Evolutionary conservation across 257 asterid genomes (phyloP), one percentile per base, ranked within the genome.

Genomic region (Nicotiana undulata): DNA sequence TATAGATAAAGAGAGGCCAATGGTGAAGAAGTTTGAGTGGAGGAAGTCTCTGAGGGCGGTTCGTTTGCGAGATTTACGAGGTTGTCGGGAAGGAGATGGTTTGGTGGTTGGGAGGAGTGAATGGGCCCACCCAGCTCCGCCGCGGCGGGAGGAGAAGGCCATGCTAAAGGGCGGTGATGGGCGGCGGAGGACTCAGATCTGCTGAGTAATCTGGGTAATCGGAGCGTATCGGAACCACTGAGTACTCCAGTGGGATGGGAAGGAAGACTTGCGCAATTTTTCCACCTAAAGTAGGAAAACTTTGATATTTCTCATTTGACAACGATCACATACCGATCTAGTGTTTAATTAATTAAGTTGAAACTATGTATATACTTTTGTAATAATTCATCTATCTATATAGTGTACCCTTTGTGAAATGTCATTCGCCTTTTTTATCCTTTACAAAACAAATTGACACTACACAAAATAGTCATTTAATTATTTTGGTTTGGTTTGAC

Each of bases 101-200:
- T 88, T 90, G 72, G 83, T 9, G 72, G 86, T 52, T 31, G 97
- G 98, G 78, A 93, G 98, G 80, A 92, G 86, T 28, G 94, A 88
- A 22, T 86, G 93, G 59, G 90, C 85, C 98, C 98, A 91, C 53
- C 93, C 92, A 29, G 91, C 93, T 85, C 90, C 93, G 80, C 89
- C 90, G 63, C 99, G 98, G 74, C 99, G 97, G 89, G 90, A 80
- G 89, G 98, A 92, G 86, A 89, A 93, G 16, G 97, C 89, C 99
- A 95, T 95, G 60, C 34, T 8, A 28, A 17, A 22, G 29, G 77
- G 37, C 34, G 64, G 55, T n/a, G 80, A 18, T 28, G 20, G 26
- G 76, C 28, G 61, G 60, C 34, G 56, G 83, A 17, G 1, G 58
- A 77, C 2, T 24, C 51, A 81, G 84, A 86, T 81, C 85, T 79